A percentile compares a stretch with the other conserved stretches of the same genome.
Conservation (phyloP, 345 rosid genomes). For the Kandelia obovata region DNA sequence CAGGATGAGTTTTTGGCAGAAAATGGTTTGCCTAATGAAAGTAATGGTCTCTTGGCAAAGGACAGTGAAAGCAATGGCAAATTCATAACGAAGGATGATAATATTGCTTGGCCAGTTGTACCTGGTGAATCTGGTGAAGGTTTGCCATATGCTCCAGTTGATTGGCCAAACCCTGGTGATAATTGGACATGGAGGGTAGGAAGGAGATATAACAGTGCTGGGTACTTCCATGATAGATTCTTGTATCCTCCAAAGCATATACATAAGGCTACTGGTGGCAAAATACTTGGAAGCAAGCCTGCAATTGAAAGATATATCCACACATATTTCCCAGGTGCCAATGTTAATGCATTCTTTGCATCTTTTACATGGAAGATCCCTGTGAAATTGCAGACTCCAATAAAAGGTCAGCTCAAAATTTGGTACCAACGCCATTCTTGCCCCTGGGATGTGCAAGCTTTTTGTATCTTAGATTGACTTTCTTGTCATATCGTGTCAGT, state of each 20-base stretch:
- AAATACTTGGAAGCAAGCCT: slow-evolving; percentile 19
- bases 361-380: slow-evolving; percentile 30
- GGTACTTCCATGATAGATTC: slow-evolving; percentile 48
- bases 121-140: slow-evolving; percentile 54
- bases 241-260: slow-evolving; percentile 18
- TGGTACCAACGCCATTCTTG: no score
- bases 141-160: slow-evolving; percentile 63
- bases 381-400: slow-evolving; percentile 6
- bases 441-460: no score
- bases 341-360: slow-evolving; percentile 24
- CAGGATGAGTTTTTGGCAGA: neutral
- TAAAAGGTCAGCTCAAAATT: slow-evolving; percentile 17
- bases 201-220: slow-evolving; percentile 34
- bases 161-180: slow-evolving; percentile 67
- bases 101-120: slow-evolving; percentile 35
- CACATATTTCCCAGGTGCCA: slow-evolving; percentile 16
- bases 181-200: slow-evolving; percentile 67
- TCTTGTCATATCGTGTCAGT: no score
- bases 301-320: slow-evolving; percentile 15
- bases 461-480: no score
- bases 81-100: slow-evolving; percentile 28
- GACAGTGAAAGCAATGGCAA: neutral
- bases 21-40: slow-evolving; percentile 3
- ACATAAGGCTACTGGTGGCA: neutral
- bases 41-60: neutral